These are phyloP conservation scores for Magnolia kwangsiensis DNA, from an alignment of 164 flowering plant genomes.

Conservation along the genomic window DNA sequence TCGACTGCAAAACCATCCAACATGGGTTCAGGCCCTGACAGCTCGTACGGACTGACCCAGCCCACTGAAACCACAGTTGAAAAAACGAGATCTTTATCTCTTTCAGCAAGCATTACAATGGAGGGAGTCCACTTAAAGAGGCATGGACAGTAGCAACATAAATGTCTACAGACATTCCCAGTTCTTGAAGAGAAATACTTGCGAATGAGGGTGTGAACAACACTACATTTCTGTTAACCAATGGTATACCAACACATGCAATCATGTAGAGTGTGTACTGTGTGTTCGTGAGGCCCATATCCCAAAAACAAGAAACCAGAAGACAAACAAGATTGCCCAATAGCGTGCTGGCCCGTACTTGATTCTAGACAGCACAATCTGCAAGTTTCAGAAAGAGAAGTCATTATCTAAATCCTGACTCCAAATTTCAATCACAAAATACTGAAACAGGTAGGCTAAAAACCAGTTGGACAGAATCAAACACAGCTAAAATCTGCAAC, in stretches of 20 bases:
- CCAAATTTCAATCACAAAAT: not conserved
- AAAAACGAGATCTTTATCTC: too few relatives aligned
- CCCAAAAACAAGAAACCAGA: conserved; percentile 98
- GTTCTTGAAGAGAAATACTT: not conserved
- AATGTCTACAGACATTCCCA: not conserved
- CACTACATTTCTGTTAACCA: too few relatives aligned
- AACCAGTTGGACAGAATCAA: not conserved
- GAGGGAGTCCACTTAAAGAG: too few relatives aligned
- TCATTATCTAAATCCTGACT: not conserved
- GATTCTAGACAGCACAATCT: conserved; percentile 90
- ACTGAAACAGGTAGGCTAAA: not conserved
- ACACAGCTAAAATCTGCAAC: not conserved
- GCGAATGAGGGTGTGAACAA: too few relatives aligned
- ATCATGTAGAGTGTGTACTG: conserved; percentile 32
- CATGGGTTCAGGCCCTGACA: too few relatives aligned
- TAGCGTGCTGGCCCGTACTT: conserved; percentile 97
- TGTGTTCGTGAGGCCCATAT: conserved; percentile 96
- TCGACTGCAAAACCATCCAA: too few relatives aligned
- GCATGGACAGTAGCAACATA: too few relatives aligned
- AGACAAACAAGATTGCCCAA: conserved; percentile 95
- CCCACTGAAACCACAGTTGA: too few relatives aligned
- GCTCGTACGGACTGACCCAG: too few relatives aligned
- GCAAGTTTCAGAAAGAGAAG: conserved; percentile 26
- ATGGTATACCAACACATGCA: not conserved
- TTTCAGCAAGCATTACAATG: too few relatives aligned